A percentile compares a stretch with the other conserved stretches of the same genome.
These are phyloP conservation scores for Stereocaulon alpinum DNA, from an alignment of 495 filamentous ascomycete species.

Conservation along the genomic window DNA sequence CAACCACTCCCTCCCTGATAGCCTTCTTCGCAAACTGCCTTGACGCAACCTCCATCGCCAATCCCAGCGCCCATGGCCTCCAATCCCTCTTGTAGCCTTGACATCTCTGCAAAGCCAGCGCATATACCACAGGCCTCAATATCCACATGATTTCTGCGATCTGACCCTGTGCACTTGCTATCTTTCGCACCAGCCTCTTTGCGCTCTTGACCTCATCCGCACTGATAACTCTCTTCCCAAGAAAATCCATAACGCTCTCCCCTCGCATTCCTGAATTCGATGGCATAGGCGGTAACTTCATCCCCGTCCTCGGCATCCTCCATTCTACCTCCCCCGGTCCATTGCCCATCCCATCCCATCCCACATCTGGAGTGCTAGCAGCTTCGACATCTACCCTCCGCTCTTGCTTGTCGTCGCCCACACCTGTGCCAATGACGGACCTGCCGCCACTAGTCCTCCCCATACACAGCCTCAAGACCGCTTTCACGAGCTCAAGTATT, in stretches of 20 bases:
- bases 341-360: slow-evolving; percentile 28
- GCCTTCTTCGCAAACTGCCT: slow-evolving; percentile 69
- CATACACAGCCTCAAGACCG: slow-evolving; percentile 71
- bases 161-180: slow-evolving; percentile 56
- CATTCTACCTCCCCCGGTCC: slow-evolving; percentile 46
- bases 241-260: slow-evolving; percentile 56
- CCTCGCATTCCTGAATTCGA: slow-evolving; percentile 47
- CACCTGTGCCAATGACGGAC: slow-evolving; percentile 13
- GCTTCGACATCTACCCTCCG: slow-evolving; percentile 24
- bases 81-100: slow-evolving; percentile 54
- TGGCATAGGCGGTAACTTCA: slow-evolving; percentile 72
- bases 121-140: slow-evolving; percentile 78
- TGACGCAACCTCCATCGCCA: slow-evolving; percentile 78
- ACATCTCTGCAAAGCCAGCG: slow-evolving; percentile 67
- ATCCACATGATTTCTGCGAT: slow-evolving; percentile 85
- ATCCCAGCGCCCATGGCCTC: slow-evolving; percentile 83
- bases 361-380: slow-evolving; percentile 36
- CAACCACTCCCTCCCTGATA: slow-evolving; percentile 53
- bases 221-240: slow-evolving; percentile 83
- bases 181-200: slow-evolving; percentile 62
- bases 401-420: slow-evolving; percentile 13
- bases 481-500: slow-evolving; percentile 76
- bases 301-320: slow-evolving; percentile 91
- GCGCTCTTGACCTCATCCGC: slow-evolving; percentile 95
- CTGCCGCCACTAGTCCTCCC: slow-evolving; percentile 58